A percentile compares a stretch with the other conserved stretches of the same genome.
These are phyloP conservation scores for Claviceps maximensis DNA, from an alignment of 2,329 filamentous ascomycete genomes.

Conservation along the genomic window DNA sequence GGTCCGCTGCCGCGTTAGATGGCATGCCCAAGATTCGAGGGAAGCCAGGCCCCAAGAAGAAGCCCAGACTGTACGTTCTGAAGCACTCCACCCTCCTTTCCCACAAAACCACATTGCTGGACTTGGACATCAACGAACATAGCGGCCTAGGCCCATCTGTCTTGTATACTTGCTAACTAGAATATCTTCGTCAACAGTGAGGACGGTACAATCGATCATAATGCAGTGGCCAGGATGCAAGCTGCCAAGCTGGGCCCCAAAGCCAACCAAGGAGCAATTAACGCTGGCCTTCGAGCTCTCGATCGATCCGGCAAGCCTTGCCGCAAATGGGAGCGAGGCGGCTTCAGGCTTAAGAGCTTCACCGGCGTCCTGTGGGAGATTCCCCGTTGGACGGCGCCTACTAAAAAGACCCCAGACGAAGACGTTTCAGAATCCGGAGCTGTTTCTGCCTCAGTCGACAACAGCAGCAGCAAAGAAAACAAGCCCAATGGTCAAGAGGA, in stretches of 20 bases:
- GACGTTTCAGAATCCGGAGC: conserved; percentile 31
- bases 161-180: conserved; percentile 16
- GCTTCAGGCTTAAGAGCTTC: conserved; percentile 80
- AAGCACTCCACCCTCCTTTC: too few relatives aligned
- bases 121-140: background rate
- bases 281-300: conserved; percentile 84
- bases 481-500: conserved; percentile 42
- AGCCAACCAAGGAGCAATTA: conserved; percentile 94
- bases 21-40: conserved; percentile 56
- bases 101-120: background rate
- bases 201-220: conserved; percentile 48
- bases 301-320: conserved; percentile 87
- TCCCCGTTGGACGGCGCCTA: conserved; percentile 66
- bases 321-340: conserved; percentile 77
- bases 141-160: background rate
- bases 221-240: conserved; percentile 33
- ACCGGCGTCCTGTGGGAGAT: conserved; percentile 77
- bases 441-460: conserved; percentile 33
- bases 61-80: conserved; percentile 70
- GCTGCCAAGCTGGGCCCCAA: conserved; percentile 79
- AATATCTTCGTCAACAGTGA: conserved; percentile 32
- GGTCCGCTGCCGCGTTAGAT: conserved; percentile 50
- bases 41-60: conserved; percentile 95
- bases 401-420: conserved; percentile 37
- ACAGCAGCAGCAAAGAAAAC: conserved; percentile 49